phyloP scores from a whole-genome alignment of 1,284 basidiomycete species.

The Blastosporella zonata region DNA sequence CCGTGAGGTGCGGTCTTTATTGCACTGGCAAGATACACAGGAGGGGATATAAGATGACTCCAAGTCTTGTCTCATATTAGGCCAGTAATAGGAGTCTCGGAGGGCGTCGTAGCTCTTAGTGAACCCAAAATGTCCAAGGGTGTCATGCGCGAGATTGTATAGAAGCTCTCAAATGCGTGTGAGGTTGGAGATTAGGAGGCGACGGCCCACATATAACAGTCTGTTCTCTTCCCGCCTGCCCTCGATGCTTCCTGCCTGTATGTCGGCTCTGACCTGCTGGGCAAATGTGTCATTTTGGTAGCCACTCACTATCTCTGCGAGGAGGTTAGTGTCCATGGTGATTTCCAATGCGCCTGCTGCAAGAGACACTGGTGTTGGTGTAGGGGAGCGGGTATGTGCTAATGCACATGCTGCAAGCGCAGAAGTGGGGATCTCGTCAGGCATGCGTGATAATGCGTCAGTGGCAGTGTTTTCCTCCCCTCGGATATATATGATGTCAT shows the following conservation, averaged over 20 bases:
- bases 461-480: slow-evolving; percentile 22
- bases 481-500: slow-evolving; percentile 18
- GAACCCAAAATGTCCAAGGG: slow-evolving; percentile 34
- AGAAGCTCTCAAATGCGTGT: background rate
- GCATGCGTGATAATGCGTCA: slow-evolving; percentile 20
- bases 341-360: slow-evolving; percentile 18
- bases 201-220: slow-evolving; percentile 28
- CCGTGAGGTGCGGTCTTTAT: slow-evolving; percentile 24
- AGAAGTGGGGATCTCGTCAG: slow-evolving; percentile 3
- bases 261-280: slow-evolving; percentile 17
- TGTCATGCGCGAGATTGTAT: slow-evolving; percentile 21
- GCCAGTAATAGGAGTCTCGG: slow-evolving; percentile 37
- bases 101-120: slow-evolving; percentile 33
- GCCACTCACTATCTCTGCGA: slow-evolving; percentile 24
- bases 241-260: slow-evolving; percentile 12
- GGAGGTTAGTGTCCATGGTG: slow-evolving; percentile 19
- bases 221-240: slow-evolving; percentile 15
- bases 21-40: slow-evolving; percentile 33
- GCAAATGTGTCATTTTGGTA: slow-evolving; percentile 30
- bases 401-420: slow-evolving; percentile 23
- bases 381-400: slow-evolving; percentile 16
- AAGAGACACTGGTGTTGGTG: background rate
- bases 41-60: slow-evolving; percentile 27
- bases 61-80: slow-evolving; percentile 33
- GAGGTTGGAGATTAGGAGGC: slow-evolving; percentile 13